These are phyloP conservation scores for Hyphopichia khmerensis DNA, from an alignment of 1,139 yeast species.

Conservation along the genomic window DNA sequence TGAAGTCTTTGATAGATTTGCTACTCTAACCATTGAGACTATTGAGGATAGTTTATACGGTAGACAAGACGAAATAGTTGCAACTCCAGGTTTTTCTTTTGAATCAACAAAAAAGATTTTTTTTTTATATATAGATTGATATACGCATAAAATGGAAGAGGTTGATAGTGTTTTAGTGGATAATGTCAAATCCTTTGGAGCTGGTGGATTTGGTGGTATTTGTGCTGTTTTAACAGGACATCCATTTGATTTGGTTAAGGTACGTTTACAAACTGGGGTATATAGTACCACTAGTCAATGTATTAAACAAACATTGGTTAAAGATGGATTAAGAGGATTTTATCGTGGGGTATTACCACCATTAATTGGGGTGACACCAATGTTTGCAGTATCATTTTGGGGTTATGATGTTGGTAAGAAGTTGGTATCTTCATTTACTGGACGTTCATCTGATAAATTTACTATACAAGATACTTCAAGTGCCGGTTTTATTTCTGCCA, in stretches of 20 bases:
- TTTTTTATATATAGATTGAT: too few relatives aligned
- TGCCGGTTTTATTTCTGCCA: slow-evolving; percentile 94
- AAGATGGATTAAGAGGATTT: slow-evolving; percentile 75
- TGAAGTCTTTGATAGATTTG: too few relatives aligned
- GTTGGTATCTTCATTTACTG: slow-evolving; percentile 51
- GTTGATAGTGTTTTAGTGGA: slow-evolving; percentile 49
- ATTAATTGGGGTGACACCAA: slow-evolving; percentile 91
- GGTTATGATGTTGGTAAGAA: slow-evolving; percentile 94
- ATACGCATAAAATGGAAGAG: slow-evolving; percentile 36
- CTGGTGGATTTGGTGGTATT: slow-evolving; percentile 75
- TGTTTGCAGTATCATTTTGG: slow-evolving; percentile 98
- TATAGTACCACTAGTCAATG: slow-evolving; percentile 65
- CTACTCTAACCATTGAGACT: too few relatives aligned
- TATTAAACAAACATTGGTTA: slow-evolving; percentile 62
- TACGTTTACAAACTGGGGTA: slow-evolving; percentile 79
- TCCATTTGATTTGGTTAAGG: slow-evolving; percentile 92
- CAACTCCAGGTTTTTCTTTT: too few relatives aligned
- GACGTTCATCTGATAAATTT: slow-evolving; percentile 43
- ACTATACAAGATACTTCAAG: slow-evolving; percentile 73
- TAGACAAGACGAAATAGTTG: too few relatives aligned
- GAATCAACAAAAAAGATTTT: too few relatives aligned
- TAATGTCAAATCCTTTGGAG: slow-evolving; percentile 73
- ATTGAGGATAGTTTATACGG: too few relatives aligned
- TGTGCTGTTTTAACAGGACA: slow-evolving; percentile 92
- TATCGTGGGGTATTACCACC: slow-evolving; percentile 92